Percentiles rank a stretch among this genome's conserved stretches.
Evolutionary conservation across 768 basidiomycete species (phyloP).

Genomic region (Panaeolus cyanescens): DNA sequence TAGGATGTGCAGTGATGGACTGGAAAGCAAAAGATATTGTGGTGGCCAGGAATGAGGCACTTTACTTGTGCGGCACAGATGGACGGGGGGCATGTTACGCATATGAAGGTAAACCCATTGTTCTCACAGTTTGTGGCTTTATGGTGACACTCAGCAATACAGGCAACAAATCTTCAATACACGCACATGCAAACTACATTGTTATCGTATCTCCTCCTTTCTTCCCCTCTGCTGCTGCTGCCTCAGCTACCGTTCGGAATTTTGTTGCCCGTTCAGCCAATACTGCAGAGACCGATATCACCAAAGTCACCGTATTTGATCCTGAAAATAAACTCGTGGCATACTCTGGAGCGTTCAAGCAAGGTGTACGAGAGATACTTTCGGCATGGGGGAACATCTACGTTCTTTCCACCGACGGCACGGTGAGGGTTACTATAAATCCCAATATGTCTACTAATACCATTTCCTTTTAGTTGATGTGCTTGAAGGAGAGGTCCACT

Average conservation of each 20-base stretch:
- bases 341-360: slow-evolving; percentile 77
- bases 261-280: slow-evolving; percentile 56
- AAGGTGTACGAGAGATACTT: slow-evolving; percentile 83
- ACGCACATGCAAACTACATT: slow-evolving; percentile 80
- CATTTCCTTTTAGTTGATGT: slow-evolving; percentile 47
- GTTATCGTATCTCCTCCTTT: slow-evolving; percentile 90
- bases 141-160: neutral
- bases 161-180: slow-evolving; percentile 80
- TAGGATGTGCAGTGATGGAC: slow-evolving; percentile 87
- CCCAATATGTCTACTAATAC: neutral
- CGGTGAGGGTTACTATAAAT: slow-evolving; percentile 46
- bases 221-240: slow-evolving; percentile 60
- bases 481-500: slow-evolving; percentile 79
- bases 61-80: slow-evolving; percentile 82
- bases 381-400: slow-evolving; percentile 83
- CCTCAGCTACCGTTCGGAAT: slow-evolving; percentile 77
- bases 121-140: neutral
- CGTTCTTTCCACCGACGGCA: slow-evolving; percentile 76
- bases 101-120: slow-evolving; percentile 71
- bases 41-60: slow-evolving; percentile 88
- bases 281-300: slow-evolving; percentile 57
- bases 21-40: slow-evolving; percentile 73
- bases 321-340: slow-evolving; percentile 90
- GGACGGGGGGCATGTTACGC: slow-evolving; percentile 86
- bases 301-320: slow-evolving; percentile 86